Evolutionary conservation across 164 flowering plant species (phyloP).

Genomic region (Brasenia schreberi): DNA sequence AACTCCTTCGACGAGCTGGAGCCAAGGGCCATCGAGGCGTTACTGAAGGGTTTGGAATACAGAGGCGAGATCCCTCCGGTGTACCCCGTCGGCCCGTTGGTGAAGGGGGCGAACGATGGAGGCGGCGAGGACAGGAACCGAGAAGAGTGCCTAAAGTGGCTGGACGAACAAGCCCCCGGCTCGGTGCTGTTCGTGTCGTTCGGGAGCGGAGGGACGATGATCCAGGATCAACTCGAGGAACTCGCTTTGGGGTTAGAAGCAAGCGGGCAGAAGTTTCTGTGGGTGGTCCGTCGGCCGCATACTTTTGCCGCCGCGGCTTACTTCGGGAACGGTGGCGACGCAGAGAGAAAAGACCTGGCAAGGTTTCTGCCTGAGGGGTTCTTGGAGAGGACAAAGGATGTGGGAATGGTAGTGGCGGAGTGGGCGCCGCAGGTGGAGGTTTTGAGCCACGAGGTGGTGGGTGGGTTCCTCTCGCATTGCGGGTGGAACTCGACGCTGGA

Average conservation of each 20-base stretch:
- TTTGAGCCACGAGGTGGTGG: slow-evolving; percentile 20
- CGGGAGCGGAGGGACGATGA: slow-evolving; percentile 36
- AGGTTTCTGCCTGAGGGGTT: slow-evolving; percentile 22
- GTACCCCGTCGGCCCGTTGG: slow-evolving; percentile 26
- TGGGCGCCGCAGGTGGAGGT: slow-evolving; percentile 36
- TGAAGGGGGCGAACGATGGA: slow-evolving; percentile 2
- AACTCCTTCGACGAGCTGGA: slow-evolving; percentile 19
- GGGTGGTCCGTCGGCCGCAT: slow-evolving; percentile 27
- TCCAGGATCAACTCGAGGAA: slow-evolving; percentile 18
- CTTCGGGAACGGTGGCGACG: slow-evolving; percentile 10
- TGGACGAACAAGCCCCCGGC: slow-evolving; percentile 25
- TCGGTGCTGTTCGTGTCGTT: slow-evolving; percentile 27
- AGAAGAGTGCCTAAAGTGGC: slow-evolving; percentile 20
- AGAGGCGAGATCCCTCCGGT: slow-evolving; percentile 11
- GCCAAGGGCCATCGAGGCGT: slow-evolving; percentile 10
- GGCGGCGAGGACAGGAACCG: neutral
- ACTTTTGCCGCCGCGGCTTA: slow-evolving; percentile 11
- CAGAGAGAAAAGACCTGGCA: slow-evolving; percentile 1
- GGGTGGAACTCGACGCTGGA: slow-evolving; percentile 42
- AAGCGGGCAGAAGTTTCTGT: slow-evolving; percentile 29
- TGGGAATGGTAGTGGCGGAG: slow-evolving; percentile 22
- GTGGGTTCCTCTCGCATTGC: slow-evolving; percentile 34
- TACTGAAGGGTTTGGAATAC: slow-evolving; percentile 4
- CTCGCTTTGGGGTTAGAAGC: slow-evolving; percentile 28
- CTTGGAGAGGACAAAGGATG: slow-evolving; percentile 15